A percentile compares a stretch with the other conserved stretches of the same genome.
Evolutionary conservation across 1,284 basidiomycete species (phyloP).

Genomic region (Puccinia novopanici): DNA sequence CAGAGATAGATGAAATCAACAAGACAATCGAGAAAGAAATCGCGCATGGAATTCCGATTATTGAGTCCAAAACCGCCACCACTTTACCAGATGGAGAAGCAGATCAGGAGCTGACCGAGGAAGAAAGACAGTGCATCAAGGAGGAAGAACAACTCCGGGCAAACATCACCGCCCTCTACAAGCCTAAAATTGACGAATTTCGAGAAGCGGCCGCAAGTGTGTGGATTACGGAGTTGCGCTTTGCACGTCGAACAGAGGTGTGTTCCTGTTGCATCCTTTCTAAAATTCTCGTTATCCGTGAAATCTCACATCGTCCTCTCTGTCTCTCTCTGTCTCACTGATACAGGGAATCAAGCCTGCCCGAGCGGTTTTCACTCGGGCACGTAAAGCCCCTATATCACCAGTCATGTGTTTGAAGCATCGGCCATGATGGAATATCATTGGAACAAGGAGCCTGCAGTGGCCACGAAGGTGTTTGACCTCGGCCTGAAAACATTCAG

Average conservation of each 20-base stretch:
- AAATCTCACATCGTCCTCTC: neutral
- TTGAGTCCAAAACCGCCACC: constrained; percentile 56
- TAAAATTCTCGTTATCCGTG: neutral
- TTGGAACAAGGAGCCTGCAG: constrained; percentile 78
- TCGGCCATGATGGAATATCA: constrained; percentile 95
- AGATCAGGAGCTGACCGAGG: constrained; percentile 60
- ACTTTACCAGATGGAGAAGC: constrained; percentile 56
- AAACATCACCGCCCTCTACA: constrained; percentile 56
- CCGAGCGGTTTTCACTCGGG: constrained; percentile 77
- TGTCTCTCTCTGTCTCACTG: neutral
- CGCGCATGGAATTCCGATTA: constrained; percentile 55
- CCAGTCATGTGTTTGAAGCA: constrained; percentile 93
- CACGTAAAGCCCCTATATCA: constrained; percentile 80
- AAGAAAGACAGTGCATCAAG: constrained; percentile 55
- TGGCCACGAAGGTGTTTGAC: constrained; percentile 91
- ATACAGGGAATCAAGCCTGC: constrained; percentile 71
- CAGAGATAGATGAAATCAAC: constrained; percentile 73
- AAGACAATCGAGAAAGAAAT: constrained; percentile 62
- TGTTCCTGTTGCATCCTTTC: constrained; percentile 52
- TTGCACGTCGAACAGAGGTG: constrained; percentile 76
- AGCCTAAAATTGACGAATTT: constrained; percentile 62
- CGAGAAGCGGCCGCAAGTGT: constrained; percentile 63
- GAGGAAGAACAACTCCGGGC: constrained; percentile 60
- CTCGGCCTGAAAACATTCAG: constrained; percentile 84
- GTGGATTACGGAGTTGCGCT: constrained; percentile 88